phyloP scores from a whole-genome alignment of 345 rosid genomes.

The Lumnitzera racemosa region DNA sequence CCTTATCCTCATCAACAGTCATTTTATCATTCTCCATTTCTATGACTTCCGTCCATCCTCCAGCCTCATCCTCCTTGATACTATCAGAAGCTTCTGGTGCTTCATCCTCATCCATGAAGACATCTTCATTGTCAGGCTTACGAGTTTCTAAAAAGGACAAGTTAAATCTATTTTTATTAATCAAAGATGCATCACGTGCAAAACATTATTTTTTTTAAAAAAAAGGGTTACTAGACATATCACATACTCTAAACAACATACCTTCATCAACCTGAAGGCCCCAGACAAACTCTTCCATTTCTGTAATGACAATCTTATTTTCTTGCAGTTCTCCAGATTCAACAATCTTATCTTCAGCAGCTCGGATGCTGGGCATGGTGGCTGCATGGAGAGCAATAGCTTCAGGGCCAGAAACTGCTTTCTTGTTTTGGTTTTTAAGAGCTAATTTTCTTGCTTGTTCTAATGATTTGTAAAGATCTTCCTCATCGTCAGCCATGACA shows the following conservation, averaged over 20 bases:
- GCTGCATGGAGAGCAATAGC: slow-evolving; percentile 68
- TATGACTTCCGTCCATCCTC: slow-evolving; percentile 56
- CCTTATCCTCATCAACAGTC: slow-evolving; percentile 36
- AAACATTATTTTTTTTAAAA: too few species aligned
- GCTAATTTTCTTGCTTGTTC: slow-evolving; percentile 82
- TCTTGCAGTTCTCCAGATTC: slow-evolving; percentile 55
- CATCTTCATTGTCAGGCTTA: slow-evolving; percentile 65
- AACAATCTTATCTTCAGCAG: slow-evolving; percentile 36
- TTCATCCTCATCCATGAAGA: slow-evolving; percentile 91
- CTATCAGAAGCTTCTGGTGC: slow-evolving; percentile 43
- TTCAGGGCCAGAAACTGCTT: slow-evolving; percentile 51
- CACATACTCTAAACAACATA: slow-evolving; percentile 10
- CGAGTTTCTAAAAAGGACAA: slow-evolving; percentile 34
- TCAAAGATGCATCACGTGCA: too few species aligned
- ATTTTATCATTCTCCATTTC: slow-evolving; percentile 43
- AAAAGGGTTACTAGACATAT: too few species aligned
- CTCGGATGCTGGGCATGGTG: slow-evolving; percentile 28
- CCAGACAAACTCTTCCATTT: slow-evolving; percentile 93
- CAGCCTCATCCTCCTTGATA: slow-evolving; percentile 45
- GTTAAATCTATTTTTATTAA: too few species aligned
- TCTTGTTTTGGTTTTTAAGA: slow-evolving; percentile 56
- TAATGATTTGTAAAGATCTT: slow-evolving; percentile 68
- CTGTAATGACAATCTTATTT: slow-evolving; percentile 77
- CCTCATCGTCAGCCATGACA: slow-evolving; percentile 65
- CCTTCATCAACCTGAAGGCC: slow-evolving; percentile 84